These are phyloP conservation scores for Microbotryum scabiosae DNA, from an alignment of 1,284 basidiomycete species.

Conservation along the genomic window DNA sequence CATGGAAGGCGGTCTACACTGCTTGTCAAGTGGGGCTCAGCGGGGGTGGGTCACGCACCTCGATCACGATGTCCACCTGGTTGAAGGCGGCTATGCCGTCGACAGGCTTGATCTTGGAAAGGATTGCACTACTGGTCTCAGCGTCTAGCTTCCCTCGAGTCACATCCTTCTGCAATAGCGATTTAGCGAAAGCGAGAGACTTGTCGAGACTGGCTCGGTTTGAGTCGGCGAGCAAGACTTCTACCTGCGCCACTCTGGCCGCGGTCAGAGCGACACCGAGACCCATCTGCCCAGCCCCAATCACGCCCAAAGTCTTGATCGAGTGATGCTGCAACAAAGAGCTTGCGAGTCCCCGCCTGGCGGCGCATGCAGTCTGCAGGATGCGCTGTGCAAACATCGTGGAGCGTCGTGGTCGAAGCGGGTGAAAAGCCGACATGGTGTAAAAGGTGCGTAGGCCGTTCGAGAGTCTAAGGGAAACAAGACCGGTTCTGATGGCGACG, in stretches of 20 bases:
- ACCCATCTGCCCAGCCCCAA: constrained; percentile 76
- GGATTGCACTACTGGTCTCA: constrained; percentile 61
- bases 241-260: constrained; percentile 61
- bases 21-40: not conserved
- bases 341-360: too few relatives aligned
- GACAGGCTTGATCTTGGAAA: constrained; percentile 50
- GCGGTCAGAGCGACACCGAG: constrained; percentile 75
- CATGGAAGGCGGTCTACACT: not conserved
- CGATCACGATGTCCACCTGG: constrained; percentile 81
- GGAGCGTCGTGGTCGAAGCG: too few relatives aligned
- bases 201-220: constrained; percentile 58
- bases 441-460: too few relatives aligned
- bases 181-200: constrained; percentile 56
- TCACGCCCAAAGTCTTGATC: constrained; percentile 27
- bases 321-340: not conserved
- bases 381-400: too few relatives aligned
- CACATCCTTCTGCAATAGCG: constrained; percentile 79
- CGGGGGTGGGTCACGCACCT: constrained; percentile 48
- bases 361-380: too few relatives aligned
- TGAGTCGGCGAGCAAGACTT: constrained; percentile 64
- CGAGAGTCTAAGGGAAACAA: too few relatives aligned
- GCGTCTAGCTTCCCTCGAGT: constrained; percentile 75
- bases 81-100: constrained; percentile 47
- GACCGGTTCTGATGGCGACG: too few relatives aligned
- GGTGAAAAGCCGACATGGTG: too few relatives aligned